Percentiles rank a stretch among this genome's conserved stretches.
phyloP scores from a whole-genome alignment of 352 stramenopile genomes.

The Globisporangium cystogenes region DNA sequence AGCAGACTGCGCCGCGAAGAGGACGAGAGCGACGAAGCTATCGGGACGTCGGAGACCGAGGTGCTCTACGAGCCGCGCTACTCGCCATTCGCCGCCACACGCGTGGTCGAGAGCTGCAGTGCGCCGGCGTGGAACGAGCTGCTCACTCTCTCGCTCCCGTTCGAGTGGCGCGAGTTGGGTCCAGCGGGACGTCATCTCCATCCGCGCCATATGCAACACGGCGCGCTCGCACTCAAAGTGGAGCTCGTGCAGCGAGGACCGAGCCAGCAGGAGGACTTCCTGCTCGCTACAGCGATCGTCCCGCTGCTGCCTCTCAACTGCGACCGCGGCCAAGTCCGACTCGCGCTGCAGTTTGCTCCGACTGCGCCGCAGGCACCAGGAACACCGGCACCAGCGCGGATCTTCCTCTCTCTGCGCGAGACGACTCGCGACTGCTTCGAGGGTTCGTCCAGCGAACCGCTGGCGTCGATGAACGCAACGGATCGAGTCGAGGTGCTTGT shows the following conservation, averaged over 20 bases:
- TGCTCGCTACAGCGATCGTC: slow-evolving; percentile 27
- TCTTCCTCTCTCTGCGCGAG: slow-evolving; percentile 20
- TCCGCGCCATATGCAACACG: background rate
- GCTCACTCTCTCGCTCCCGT: slow-evolving; percentile 43
- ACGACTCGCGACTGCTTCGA: slow-evolving; percentile 4
- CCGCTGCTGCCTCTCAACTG: slow-evolving; percentile 18
- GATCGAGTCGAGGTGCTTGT: slow-evolving; percentile 19
- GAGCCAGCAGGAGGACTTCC: slow-evolving; percentile 61
- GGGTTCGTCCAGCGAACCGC: background rate
- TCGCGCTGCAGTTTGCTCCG: slow-evolving; percentile 23
- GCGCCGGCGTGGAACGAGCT: slow-evolving; percentile 63
- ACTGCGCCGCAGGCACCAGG: background rate
- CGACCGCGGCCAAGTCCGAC: slow-evolving; percentile 17
- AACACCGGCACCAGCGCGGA: background rate
- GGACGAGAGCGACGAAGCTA: slow-evolving; percentile 9
- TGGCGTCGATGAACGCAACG: background rate
- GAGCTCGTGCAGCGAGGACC: slow-evolving; percentile 56
- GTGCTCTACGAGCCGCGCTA: slow-evolving; percentile 37
- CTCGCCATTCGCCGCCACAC: slow-evolving; percentile 61
- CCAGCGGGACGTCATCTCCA: slow-evolving; percentile 1
- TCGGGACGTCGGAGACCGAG: too few relatives aligned
- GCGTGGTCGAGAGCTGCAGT: slow-evolving; percentile 36
- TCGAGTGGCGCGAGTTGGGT: slow-evolving; percentile 23
- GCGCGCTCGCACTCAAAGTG: slow-evolving; percentile 22
- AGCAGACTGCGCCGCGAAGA: slow-evolving; percentile 3